Evolutionary conservation across 139 green algal species (phyloP).

Genomic region (Gonium pectorale): DNA sequence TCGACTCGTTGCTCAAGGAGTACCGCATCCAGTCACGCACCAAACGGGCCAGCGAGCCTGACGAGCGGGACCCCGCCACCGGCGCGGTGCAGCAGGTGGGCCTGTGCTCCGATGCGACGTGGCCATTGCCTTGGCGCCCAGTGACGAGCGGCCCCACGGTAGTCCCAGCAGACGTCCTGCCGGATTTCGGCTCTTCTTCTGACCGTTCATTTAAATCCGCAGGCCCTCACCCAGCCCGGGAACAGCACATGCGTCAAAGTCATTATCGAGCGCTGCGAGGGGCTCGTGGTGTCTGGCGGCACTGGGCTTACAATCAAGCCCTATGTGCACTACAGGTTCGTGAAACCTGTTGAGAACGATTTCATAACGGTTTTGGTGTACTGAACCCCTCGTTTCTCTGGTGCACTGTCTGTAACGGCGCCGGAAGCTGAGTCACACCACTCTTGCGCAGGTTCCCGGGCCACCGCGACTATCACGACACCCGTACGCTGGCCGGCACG

Average conservation of each 20-base stretch:
- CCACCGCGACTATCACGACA: slow-evolving; percentile 54
- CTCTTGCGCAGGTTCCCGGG: slow-evolving; percentile 53
- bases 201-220: too few species aligned
- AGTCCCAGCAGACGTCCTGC: too few species aligned
- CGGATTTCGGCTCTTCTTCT: too few species aligned
- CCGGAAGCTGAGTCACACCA: too few species aligned
- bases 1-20: slow-evolving; percentile 57
- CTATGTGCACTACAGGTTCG: slow-evolving; percentile 58
- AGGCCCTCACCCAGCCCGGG: slow-evolving; percentile 38
- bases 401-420: too few species aligned
- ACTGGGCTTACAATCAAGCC: slow-evolving; percentile 9
- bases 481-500: slow-evolving; percentile 34
- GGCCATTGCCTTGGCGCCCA: too few species aligned
- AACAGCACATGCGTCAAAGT: slow-evolving; percentile 38
- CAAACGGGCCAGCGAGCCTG: slow-evolving; percentile 48
- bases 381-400: too few species aligned
- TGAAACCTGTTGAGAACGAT: too few species aligned
- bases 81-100: slow-evolving; percentile 41
- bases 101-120: too few species aligned
- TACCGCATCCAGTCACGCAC: slow-evolving; percentile 29
- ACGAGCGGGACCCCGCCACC: slow-evolving; percentile 53
- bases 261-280: slow-evolving; percentile 46
- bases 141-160: too few species aligned
- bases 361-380: too few species aligned
- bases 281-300: slow-evolving; percentile 15